These are phyloP conservation scores for Bruguiera parviflora DNA, from an alignment of 345 rosid species.

Conservation along the genomic window DNA sequence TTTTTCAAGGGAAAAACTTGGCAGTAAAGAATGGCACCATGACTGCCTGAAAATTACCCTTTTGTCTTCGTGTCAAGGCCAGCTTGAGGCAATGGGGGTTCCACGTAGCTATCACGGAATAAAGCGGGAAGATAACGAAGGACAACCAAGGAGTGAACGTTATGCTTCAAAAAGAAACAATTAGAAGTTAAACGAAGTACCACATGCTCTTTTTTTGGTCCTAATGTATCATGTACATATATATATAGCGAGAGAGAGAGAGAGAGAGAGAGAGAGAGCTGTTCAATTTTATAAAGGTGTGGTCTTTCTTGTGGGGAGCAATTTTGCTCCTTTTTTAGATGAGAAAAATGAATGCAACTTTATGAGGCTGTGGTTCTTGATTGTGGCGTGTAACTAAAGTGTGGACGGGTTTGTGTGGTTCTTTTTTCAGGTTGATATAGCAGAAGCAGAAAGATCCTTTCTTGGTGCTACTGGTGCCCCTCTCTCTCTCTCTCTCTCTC, in stretches of 20 bases:
- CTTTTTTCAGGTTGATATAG: slow-evolving; percentile 51
- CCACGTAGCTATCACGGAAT: slow-evolving; percentile 46
- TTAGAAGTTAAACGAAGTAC: slow-evolving; percentile 15
- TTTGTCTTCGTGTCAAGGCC: neutral
- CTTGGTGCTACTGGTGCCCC: slow-evolving; percentile 38
- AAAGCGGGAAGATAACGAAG: slow-evolving; percentile 43
- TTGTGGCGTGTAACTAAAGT: slow-evolving; percentile 20
- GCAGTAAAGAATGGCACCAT: slow-evolving; percentile 4
- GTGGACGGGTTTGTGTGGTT: slow-evolving; percentile 53
- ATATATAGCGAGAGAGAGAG: neutral
- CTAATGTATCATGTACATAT: neutral
- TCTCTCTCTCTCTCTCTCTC: slow-evolving; percentile 7
- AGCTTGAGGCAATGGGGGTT: slow-evolving; percentile 32
- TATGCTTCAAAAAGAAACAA: slow-evolving; percentile 17
- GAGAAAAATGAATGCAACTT: slow-evolving; percentile 29
- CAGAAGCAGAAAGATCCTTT: slow-evolving; percentile 43
- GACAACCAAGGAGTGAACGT: slow-evolving; percentile 23
- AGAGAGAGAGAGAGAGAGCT: neutral
- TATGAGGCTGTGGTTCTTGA: slow-evolving; percentile 49
- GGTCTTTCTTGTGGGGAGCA: slow-evolving; percentile 31
- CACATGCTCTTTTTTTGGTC: neutral
- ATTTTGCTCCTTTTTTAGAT: slow-evolving; percentile 13
- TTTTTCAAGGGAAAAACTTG: too few species aligned
- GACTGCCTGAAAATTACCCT: neutral
- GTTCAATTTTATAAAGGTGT: neutral